Evolutionary conservation across 441 rosid species (phyloP).

Genomic region (Mallotus japonicus): DNA sequence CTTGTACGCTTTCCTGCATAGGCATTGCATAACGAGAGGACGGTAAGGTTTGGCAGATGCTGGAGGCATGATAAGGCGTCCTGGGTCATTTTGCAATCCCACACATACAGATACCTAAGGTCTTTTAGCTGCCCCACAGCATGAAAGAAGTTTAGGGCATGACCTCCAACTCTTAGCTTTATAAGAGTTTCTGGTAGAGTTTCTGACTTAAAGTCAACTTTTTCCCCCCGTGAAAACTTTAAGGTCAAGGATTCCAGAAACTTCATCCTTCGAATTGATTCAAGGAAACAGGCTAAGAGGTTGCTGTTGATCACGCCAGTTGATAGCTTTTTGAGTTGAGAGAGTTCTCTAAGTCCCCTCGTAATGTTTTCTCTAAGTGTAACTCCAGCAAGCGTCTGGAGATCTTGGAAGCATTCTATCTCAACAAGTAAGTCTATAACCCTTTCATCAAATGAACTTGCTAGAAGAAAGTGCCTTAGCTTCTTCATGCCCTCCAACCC

Average conservation of each 20-base stretch:
- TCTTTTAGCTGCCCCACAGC: neutral
- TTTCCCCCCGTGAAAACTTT: neutral
- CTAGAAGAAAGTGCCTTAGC: constrained; percentile 7
- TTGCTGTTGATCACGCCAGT: neutral
- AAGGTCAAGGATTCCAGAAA: constrained; percentile 1
- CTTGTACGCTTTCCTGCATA: neutral
- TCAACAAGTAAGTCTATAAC: neutral
- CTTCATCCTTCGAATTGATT: constrained; percentile 3
- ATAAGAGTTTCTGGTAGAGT: neutral
- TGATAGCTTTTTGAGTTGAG: neutral
- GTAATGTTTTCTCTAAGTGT: neutral
- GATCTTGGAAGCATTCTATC: neutral
- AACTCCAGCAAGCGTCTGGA: constrained; percentile 8
- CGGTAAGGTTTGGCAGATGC: constrained; percentile 6
- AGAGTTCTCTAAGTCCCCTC: neutral
- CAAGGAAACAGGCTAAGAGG: neutral
- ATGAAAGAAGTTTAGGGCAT: neutral
- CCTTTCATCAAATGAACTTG: neutral
- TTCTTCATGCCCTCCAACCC: neutral
- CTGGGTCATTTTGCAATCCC: constrained; percentile 1
- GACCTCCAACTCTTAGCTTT: constrained; percentile 12
- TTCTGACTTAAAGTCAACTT: neutral
- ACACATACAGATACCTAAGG: constrained; percentile 2
- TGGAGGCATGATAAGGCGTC: constrained; percentile 3
- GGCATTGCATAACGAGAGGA: constrained; percentile 2